Base-by-base conservation (phyloP, 2,329 filamentous ascomycete genomes). In the Penicillium sclerotigenum region DNA sequence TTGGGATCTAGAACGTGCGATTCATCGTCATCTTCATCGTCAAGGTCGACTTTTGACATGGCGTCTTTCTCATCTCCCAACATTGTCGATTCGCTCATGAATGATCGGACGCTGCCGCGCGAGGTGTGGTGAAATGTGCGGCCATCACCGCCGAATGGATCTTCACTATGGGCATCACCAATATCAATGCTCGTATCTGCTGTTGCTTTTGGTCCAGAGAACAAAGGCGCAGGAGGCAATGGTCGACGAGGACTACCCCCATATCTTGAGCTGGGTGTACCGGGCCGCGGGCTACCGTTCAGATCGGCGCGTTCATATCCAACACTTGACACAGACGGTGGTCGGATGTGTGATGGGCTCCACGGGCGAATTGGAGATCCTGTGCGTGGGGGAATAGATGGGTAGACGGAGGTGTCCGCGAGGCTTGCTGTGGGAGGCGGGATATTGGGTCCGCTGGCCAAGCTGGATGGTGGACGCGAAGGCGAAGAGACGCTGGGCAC, bases 211-310 rank as follows among this genome's bases (percentile, higher is more conserved):
- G 80, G 79, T 9, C 75, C 80, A 2, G 88, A 83, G 69, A 96
- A 97, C 9, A 96, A 79, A 4, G 94, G 94, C 29, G 91, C 90
- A 0, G 91, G 91, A 3, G 94, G 94, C 31, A 97, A 80, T 4
- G 93, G 93, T 54, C 93, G 83, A 64, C 91, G 85, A 11, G 92
- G 90, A 69, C 91, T 95, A 4, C 91, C 89, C 20, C 91, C 89
- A 71, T 97, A 97, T 71, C 86, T 83, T 2, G 91, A 93, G 0
- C 91, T 91, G 1, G 93, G 91, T 0, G 93, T 97, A 5, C 93
- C 93, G 1, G 94, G 93, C 56, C 94, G 80, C 7, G 94, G 92
- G 59, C 85, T 92, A 47, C 94, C 94, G 68, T 97, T 93, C 57
- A 97, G 76, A 65, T 97, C 92, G 22, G 87, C 82, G 0, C 91